Evolutionary conservation across 495 filamentous ascomycete genomes (phyloP), one percentile per base, ranked within the genome.

Genomic region (Aspergillus conjunctus): DNA sequence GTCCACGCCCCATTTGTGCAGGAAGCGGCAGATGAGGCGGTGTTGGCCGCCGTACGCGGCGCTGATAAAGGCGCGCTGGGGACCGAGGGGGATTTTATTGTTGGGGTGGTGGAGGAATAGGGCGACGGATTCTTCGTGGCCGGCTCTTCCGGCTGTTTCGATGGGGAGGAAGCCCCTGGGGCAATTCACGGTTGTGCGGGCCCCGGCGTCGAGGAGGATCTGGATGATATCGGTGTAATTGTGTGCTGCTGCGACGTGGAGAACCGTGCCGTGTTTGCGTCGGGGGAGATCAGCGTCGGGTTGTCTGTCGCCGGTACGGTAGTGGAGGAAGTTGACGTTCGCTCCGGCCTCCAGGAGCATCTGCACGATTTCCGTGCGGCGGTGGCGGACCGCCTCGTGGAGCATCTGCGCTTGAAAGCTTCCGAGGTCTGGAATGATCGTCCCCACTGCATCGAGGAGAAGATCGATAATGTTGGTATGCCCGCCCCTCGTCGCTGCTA

Each of bases 341-440:
- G 10, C 17, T 17, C 17, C 39, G 9, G 17, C 0, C 10, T 31
- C 20, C 30, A 56, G 53, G 15, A 56, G 53, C 53, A 56, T 43
- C 41, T 44, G 53, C 21, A 56, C 34, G 15, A 56, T 30, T 56
- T 33, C 53, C 30, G 41, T 34, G 26, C 41, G 53, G 20, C 43
- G 18, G 39, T 55, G 53, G 18, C 53, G 53, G 39, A 55, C 53
- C 21, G 53, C 53, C 53, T 55, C 53, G 30, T 34, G 39, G 53
- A 55, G 53, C 53, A 55, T 55, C 34, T 55, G 30, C 53, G 39
- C 32, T 43, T 34, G 53, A 55, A 55, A 55, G 18, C 30, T 12
- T 31, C 53, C 53, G 33, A 55, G 39, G 15, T 43, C 53, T 2
- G 31, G 32, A 34, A 55, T 17, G 32, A 34, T 39, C 43, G n/a